Evolutionary conservation across 352 stramenopile genomes (phyloP).

Genomic region (Pythium rishiriense): DNA sequence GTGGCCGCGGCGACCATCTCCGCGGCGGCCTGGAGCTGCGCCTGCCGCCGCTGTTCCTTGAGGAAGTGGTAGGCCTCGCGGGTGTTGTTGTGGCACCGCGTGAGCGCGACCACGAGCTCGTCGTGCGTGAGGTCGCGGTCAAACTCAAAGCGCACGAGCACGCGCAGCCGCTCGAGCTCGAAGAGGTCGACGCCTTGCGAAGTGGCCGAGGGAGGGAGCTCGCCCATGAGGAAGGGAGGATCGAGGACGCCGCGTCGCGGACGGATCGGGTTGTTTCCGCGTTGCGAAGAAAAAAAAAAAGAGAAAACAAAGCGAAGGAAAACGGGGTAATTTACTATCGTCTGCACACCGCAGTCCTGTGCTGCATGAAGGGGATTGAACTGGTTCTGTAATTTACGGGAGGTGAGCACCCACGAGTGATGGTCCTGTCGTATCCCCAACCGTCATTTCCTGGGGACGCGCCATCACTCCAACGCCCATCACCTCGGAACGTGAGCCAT

Average conservation of each 20-base stretch:
- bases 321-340: constrained; percentile 9
- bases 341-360: too few species aligned
- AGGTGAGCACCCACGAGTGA: constrained; percentile 6
- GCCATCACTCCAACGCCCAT: constrained; percentile 11
- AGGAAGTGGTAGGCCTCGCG: constrained; percentile 54
- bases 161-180: constrained; percentile 54
- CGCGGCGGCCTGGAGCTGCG: constrained; percentile 9
- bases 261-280: background rate
- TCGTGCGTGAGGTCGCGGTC: constrained; percentile 41
- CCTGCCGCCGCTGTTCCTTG: constrained; percentile 36
- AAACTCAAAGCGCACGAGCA: constrained; percentile 68
- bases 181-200: constrained; percentile 40
- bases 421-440: constrained; percentile 5
- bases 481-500: background rate
- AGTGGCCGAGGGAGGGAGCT: constrained; percentile 16
- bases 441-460: background rate
- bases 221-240: constrained; percentile 20
- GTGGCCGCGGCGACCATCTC: constrained; percentile 18
- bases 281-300: too few species aligned
- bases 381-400: constrained; percentile 8
- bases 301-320: background rate
- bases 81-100: constrained; percentile 40
- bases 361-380: background rate
- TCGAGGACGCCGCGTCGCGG: constrained; percentile 10
- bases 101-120: constrained; percentile 50